A percentile compares a stretch with the other conserved stretches of the same genome.
phyloP scores from a whole-genome alignment of 75 land plant genomes.

The Cryptomeria japonica region DNA sequence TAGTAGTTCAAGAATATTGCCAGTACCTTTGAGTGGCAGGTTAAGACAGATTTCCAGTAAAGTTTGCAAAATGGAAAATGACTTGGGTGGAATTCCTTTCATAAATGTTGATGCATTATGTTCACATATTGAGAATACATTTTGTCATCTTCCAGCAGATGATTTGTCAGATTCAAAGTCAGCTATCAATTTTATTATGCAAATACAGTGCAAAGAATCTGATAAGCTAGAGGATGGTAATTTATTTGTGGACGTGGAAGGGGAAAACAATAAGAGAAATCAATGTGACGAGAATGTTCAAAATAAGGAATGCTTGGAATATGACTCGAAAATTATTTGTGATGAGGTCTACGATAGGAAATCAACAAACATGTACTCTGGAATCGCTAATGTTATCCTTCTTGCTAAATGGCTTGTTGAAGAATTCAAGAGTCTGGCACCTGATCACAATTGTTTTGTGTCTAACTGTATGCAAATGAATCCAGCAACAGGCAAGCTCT shows the following conservation, averaged over 20 bases:
- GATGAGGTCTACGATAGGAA: neutral
- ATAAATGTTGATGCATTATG: conserved; percentile 10
- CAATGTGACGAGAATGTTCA: neutral
- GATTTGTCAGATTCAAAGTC: neutral
- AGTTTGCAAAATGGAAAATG: neutral
- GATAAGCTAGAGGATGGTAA: conserved; percentile 1
- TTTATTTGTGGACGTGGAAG: neutral
- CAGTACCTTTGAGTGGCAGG: neutral
- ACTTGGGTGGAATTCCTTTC: neutral
- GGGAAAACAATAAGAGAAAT: neutral
- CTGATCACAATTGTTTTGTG: neutral
- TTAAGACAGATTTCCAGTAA: conserved; percentile 6
- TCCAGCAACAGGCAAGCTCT: neutral
- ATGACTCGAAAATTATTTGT: neutral
- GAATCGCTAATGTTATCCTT: neutral
- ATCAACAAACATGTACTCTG: neutral
- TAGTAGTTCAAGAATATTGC: neutral
- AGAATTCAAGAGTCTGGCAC: neutral
- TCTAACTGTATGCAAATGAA: neutral
- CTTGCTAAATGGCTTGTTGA: conserved; percentile 12
- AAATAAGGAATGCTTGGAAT: neutral
- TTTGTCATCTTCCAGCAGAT: neutral
- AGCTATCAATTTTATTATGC: neutral
- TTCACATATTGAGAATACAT: neutral
- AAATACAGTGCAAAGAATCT: neutral